These are phyloP conservation scores for Gentiana macrophylla DNA, from an alignment of 257 asterid species.

Conservation along the genomic window DNA sequence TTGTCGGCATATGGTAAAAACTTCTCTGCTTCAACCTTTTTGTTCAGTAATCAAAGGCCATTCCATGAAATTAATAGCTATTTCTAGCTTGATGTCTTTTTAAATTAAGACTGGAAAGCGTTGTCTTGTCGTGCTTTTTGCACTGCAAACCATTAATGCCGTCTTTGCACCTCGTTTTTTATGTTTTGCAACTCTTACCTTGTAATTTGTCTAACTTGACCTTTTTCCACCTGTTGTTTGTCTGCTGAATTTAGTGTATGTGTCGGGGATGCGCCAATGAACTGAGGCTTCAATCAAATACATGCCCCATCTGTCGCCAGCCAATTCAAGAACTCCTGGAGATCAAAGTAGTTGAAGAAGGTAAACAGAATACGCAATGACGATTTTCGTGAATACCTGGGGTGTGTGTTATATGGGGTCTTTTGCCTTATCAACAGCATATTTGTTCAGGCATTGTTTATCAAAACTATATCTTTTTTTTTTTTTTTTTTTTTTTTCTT, in stretches of 20 bases:
- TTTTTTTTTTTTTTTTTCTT: not conserved
- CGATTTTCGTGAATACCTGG: too few species aligned
- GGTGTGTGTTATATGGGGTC: too few species aligned
- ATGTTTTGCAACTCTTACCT: too few species aligned
- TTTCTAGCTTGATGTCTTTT: too few species aligned
- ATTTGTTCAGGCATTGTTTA: not conserved
- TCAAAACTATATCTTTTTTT: not conserved
- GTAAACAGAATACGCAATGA: conserved; percentile 15
- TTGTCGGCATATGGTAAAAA: conserved; percentile 89
- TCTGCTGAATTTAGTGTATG: conserved; percentile 43
- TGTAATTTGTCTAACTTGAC: too few species aligned
- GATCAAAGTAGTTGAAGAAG: conserved; percentile 69
- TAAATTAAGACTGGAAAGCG: too few species aligned
- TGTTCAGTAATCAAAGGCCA: not conserved
- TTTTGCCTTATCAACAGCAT: not conserved
- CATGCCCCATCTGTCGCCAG: conserved; percentile 83
- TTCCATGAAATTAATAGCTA: not conserved
- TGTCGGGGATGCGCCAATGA: conserved; percentile 79
- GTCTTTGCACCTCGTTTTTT: too few species aligned
- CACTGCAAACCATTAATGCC: too few species aligned
- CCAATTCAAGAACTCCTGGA: conserved; percentile 81
- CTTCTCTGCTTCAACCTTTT: conserved; percentile 9
- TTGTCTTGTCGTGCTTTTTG: too few species aligned
- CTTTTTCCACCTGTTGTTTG: not conserved
- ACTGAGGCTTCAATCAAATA: conserved; percentile 70